Percentiles rank a stretch among this genome's conserved stretches.
phyloP scores from a whole-genome alignment of 2,329 filamentous ascomycete genomes.

The Cadophora gregata region DNA sequence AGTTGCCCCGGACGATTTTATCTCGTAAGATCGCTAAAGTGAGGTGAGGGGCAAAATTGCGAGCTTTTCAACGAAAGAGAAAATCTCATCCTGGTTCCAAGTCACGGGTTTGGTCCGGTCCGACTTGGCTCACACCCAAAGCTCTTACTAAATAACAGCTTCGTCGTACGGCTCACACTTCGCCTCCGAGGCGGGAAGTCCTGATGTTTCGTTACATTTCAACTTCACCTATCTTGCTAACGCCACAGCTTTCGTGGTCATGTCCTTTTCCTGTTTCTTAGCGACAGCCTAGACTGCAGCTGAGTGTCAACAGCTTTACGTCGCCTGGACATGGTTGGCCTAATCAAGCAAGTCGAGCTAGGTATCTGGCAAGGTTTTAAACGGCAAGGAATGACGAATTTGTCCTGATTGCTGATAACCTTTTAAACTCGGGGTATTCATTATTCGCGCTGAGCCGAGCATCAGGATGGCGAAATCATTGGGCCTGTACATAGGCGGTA shows the following conservation, averaged over 20 bases:
- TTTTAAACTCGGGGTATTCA: not conserved
- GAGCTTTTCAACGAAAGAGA: constrained; percentile 7
- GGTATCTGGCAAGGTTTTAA: not conserved
- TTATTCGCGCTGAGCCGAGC: not conserved
- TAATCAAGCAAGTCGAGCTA: not conserved
- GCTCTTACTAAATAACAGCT: not conserved
- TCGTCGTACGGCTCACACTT: not conserved
- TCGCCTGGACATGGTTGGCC: not conserved
- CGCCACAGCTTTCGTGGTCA: constrained; percentile 1
- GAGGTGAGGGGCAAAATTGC: constrained; percentile 3
- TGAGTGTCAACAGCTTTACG: not conserved
- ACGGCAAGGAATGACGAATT: not conserved
- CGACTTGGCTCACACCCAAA: not conserved
- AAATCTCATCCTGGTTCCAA: not conserved
- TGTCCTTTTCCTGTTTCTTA: constrained; percentile 4
- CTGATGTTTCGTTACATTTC: not conserved
- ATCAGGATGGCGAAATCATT: too few species aligned
- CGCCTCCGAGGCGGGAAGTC: not conserved
- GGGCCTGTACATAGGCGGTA: not conserved
- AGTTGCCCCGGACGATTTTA: not conserved
- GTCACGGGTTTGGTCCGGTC: constrained; percentile 6
- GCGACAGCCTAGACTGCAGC: not conserved
- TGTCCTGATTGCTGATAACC: constrained; percentile 6
- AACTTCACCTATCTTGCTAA: not conserved
- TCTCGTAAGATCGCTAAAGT: constrained; percentile 6